These are phyloP conservation scores for Cryptococcus deneoformans DNA, from an alignment of 1,284 basidiomycete species.

Conservation along the genomic window DNA sequence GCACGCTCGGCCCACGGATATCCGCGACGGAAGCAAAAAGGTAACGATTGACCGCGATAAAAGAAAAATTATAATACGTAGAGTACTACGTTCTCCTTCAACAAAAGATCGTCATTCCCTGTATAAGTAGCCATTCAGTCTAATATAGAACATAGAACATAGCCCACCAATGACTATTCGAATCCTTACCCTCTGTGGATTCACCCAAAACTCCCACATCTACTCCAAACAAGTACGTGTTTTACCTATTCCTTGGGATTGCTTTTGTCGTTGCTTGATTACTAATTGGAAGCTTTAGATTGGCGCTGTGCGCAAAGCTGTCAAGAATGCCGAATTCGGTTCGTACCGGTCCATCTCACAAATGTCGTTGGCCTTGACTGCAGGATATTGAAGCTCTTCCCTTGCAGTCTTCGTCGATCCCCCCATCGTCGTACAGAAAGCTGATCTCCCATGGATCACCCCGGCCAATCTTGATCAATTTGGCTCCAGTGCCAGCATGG, in stretches of 20 bases:
- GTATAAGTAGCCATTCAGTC: too few species aligned
- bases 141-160: too few species aligned
- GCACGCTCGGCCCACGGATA: too few species aligned
- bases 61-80: too few species aligned
- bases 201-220: conserved; percentile 74
- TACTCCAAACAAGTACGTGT: conserved; percentile 71
- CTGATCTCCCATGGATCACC: conserved; percentile 59
- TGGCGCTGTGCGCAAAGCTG: conserved; percentile 51
- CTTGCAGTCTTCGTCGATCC: conserved; percentile 70
- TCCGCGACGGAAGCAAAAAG: too few species aligned
- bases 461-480: conserved; percentile 53
- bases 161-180: conserved; percentile 18
- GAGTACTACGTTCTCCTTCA: too few species aligned
- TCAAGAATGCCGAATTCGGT: conserved; percentile 57
- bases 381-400: background rate
- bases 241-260: background rate
- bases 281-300: conserved; percentile 12
- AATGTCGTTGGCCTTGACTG: background rate
- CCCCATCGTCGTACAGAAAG: conserved; percentile 65
- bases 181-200: conserved; percentile 55
- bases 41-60: too few species aligned
- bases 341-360: conserved; percentile 9
- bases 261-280: background rate
- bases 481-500: conserved; percentile 57
- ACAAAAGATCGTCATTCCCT: too few species aligned